These are phyloP conservation scores for Kalmusia sp. DNA, from an alignment of 2,329 filamentous ascomycete species.

Conservation along the genomic window DNA sequence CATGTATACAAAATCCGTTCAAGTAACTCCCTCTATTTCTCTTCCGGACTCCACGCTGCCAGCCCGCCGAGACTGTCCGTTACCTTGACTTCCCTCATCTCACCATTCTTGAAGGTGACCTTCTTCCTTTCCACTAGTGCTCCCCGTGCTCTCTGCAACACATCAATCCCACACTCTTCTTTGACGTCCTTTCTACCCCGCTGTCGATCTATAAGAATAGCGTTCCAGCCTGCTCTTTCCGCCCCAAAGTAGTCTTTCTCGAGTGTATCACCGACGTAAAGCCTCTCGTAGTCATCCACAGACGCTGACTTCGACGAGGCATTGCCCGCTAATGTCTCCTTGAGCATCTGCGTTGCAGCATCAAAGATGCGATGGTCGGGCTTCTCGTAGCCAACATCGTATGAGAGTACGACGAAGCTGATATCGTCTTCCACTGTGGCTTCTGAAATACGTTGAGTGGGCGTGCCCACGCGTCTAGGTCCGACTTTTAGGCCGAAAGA, in stretches of 20 bases:
- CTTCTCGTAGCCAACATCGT: slow-evolving; percentile 68
- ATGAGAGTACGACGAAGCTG: slow-evolving; percentile 68
- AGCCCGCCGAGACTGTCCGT: neutral
- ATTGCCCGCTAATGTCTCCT: slow-evolving; percentile 32
- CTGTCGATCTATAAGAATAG: slow-evolving; percentile 51
- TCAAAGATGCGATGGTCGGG: slow-evolving; percentile 64
- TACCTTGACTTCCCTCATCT: neutral
- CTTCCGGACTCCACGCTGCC: neutral
- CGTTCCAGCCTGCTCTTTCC: slow-evolving; percentile 55
- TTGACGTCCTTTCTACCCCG: neutral
- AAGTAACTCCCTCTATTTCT: neutral
- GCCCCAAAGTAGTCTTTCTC: slow-evolving; percentile 61
- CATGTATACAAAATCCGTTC: too few relatives aligned
- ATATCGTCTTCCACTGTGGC: slow-evolving; percentile 47
- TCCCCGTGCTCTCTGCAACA: neutral
- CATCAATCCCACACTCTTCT: neutral
- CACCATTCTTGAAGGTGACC: neutral
- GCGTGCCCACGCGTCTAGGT: slow-evolving; percentile 22
- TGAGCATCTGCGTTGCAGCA: slow-evolving; percentile 58
- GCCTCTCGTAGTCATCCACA: slow-evolving; percentile 43
- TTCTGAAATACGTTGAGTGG: slow-evolving; percentile 27
- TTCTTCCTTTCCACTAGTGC: slow-evolving; percentile 3
- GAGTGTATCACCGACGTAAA: slow-evolving; percentile 64
- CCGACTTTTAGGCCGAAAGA: slow-evolving; percentile 61
- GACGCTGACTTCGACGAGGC: neutral